Evolutionary conservation across 805 yeast genomes (phyloP).

Genomic region (Naumovozyma castellii): DNA sequence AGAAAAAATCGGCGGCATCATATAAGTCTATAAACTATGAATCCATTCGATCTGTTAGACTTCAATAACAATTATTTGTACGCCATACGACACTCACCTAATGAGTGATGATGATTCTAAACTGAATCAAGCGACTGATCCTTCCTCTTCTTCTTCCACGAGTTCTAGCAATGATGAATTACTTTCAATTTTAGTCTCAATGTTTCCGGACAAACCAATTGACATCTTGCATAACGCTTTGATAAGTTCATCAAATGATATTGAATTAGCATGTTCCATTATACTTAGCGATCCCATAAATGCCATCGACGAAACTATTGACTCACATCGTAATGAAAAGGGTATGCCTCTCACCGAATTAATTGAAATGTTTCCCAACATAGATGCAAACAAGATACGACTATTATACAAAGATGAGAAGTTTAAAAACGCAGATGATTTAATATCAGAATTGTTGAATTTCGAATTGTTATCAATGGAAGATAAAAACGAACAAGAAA

Average conservation of each 20-base stretch:
- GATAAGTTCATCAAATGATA: conserved; percentile 12
- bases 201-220: conserved; percentile 18
- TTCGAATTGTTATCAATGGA: conserved; percentile 11
- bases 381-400: conserved; percentile 26
- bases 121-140: no score
- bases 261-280: conserved; percentile 18
- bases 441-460: conserved; percentile 13
- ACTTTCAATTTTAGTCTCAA: not conserved
- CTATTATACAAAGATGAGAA: conserved; percentile 25
- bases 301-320: not conserved
- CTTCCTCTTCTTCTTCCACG: not conserved
- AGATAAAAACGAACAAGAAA: conserved; percentile 8
- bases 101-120: no score
- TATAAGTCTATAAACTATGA: no score
- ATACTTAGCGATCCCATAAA: conserved; percentile 15
- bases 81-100: no score
- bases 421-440: conserved; percentile 19
- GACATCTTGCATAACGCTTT: conserved; percentile 11
- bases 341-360: conserved; percentile 12
- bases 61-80: no score
- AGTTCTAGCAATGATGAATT: not conserved
- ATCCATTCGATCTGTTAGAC: no score
- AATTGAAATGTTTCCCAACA: conserved; percentile 39
- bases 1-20: no score
- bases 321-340: not conserved